Evolutionary conservation across 495 filamentous ascomycete genomes (phyloP).

Genomic region (Halenospora varia): DNA sequence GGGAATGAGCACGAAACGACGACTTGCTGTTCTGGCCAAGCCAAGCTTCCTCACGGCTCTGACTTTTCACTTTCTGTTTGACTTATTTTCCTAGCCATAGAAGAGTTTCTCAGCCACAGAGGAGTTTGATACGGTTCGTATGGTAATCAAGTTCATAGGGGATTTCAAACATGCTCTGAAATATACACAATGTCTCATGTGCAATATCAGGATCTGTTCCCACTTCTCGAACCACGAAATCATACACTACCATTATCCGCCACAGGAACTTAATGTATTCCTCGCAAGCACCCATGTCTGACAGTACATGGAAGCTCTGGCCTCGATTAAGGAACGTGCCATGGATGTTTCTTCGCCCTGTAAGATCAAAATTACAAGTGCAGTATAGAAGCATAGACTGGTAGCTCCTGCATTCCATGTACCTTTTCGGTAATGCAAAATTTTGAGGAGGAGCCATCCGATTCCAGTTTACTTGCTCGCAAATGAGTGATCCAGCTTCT

Average conservation of each 20-base stretch:
- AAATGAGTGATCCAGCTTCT: neutral
- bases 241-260: slow-evolving; percentile 1
- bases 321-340: neutral
- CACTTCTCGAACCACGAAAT: neutral
- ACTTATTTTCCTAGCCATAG: too few relatives aligned
- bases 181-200: neutral
- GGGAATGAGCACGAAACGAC: too few relatives aligned
- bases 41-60: too few relatives aligned
- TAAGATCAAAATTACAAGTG: neutral
- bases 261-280: neutral
- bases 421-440: neutral
- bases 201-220: neutral
- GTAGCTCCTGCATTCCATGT: neutral
- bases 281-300: neutral
- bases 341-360: neutral
- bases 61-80: too few relatives aligned
- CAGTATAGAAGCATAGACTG: neutral
- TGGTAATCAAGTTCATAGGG: too few relatives aligned
- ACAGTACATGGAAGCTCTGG: neutral
- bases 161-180: neutral
- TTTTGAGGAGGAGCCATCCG: neutral
- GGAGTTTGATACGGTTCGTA: too few relatives aligned
- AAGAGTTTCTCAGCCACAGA: too few relatives aligned
- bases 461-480: neutral
- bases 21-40: too few relatives aligned